These are phyloP conservation scores for Dryas alaskensis DNA, from an alignment of 306 rosid species.

Conservation along the genomic window DNA sequence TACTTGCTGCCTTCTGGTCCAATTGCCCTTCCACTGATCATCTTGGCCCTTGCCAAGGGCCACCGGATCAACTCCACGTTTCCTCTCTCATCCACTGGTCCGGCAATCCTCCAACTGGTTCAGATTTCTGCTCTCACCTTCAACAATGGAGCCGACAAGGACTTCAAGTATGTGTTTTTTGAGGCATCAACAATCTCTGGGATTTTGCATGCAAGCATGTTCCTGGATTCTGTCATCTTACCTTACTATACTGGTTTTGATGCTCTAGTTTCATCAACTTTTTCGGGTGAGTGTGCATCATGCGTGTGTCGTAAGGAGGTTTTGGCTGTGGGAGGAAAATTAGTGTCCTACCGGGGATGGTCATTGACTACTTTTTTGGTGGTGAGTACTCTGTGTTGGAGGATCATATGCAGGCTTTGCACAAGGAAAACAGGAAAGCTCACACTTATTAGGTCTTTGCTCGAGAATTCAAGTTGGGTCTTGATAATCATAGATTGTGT, in stretches of 20 bases:
- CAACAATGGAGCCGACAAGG: slow-evolving; percentile 46
- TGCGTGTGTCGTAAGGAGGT: slow-evolving; percentile 77
- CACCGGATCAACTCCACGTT: slow-evolving; percentile 57
- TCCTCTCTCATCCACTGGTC: slow-evolving; percentile 67
- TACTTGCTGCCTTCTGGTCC: slow-evolving; percentile 76
- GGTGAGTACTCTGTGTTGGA: slow-evolving; percentile 58
- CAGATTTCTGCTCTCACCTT: slow-evolving; percentile 68
- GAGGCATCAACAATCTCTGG: slow-evolving; percentile 79
- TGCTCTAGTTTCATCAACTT: slow-evolving; percentile 52
- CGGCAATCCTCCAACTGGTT: slow-evolving; percentile 73
- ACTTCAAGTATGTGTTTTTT: slow-evolving; percentile 57
- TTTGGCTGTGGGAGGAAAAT: slow-evolving; percentile 64
- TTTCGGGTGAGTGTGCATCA: slow-evolving; percentile 74
- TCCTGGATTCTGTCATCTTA: slow-evolving; percentile 60
- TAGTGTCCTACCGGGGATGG: slow-evolving; percentile 74
- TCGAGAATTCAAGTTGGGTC: slow-evolving; percentile 56
- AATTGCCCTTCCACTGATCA: slow-evolving; percentile 66
- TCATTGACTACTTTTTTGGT: slow-evolving; percentile 68
- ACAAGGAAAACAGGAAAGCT: slow-evolving; percentile 36
- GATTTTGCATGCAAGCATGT: slow-evolving; percentile 80
- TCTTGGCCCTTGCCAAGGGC: slow-evolving; percentile 70
- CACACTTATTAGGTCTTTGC: slow-evolving; percentile 26
- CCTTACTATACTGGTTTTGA: slow-evolving; percentile 88
- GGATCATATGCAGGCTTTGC: slow-evolving; percentile 51
- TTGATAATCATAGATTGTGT: slow-evolving; percentile 53